Percentiles rank a stretch among this genome's conserved stretches.
Evolutionary conservation across 176 grass and related monocot genomes (phyloP).

Genomic region (Echinochloa phyllopogon): DNA sequence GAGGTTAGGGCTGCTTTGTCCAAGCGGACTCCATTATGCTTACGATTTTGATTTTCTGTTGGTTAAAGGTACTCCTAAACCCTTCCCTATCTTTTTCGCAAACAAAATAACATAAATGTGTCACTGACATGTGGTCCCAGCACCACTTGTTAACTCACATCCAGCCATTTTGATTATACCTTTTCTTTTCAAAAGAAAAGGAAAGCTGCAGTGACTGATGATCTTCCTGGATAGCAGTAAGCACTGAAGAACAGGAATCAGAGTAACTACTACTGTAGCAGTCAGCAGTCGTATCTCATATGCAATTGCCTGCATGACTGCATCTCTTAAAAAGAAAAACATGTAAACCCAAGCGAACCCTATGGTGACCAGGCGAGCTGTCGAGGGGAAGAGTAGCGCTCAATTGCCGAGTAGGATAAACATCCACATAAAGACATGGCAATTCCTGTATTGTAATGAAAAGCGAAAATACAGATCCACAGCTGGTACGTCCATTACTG

Average conservation of each 20-base stretch:
- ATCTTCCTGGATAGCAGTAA: not conserved
- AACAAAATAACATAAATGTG: not conserved
- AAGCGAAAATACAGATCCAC: constrained; percentile 29
- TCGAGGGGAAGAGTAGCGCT: not conserved
- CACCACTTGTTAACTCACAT: not conserved
- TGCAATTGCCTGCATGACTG: too few species aligned
- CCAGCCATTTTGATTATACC: not conserved
- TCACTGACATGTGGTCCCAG: not conserved
- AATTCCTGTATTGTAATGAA: constrained; percentile 35
- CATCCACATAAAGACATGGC: constrained; percentile 10
- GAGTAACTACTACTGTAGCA: not conserved
- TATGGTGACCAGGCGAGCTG: too few species aligned
- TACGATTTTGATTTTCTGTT: too few species aligned
- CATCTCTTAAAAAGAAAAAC: not conserved
- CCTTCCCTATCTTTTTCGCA: too few species aligned
- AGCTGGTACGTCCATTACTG: constrained; percentile 24
- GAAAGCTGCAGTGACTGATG: too few species aligned
- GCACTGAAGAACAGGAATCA: not conserved
- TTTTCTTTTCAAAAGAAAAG: not conserved
- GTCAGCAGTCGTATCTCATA: not conserved
- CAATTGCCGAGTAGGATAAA: not conserved
- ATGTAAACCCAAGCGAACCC: not conserved
- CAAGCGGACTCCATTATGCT: too few species aligned
- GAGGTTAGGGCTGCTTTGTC: constrained; percentile 24
- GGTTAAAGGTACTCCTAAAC: too few species aligned